Percentiles rank a stretch among this genome's conserved stretches.
These are phyloP conservation scores for Penicillium corylophilum DNA, from an alignment of 2,329 filamentous ascomycete genomes.

Conservation along the genomic window DNA sequence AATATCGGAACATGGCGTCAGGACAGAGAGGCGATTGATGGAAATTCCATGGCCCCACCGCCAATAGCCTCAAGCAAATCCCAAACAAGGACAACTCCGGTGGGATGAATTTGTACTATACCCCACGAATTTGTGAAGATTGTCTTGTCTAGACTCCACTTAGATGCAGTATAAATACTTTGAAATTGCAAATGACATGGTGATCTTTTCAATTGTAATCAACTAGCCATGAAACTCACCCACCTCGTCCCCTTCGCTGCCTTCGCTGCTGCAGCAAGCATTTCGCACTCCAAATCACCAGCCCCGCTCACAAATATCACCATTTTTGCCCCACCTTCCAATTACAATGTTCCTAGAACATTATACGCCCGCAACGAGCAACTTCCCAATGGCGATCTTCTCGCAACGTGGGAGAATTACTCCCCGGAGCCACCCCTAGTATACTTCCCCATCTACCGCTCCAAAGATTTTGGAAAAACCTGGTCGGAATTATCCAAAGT, in stretches of 20 bases:
- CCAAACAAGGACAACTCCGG: background rate
- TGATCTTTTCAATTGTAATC: background rate
- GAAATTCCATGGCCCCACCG: background rate
- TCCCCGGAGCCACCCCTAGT: slow-evolving; percentile 55
- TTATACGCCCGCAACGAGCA: slow-evolving; percentile 53
- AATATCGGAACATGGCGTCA: background rate
- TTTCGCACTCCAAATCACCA: background rate
- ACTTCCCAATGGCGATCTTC: slow-evolving; percentile 47
- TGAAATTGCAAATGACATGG: background rate
- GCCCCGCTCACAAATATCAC: background rate
- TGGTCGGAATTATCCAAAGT: slow-evolving; percentile 66
- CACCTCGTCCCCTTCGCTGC: background rate
- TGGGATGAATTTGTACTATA: background rate
- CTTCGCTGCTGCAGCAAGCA: background rate
- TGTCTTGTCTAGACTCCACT: background rate
- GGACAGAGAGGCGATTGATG: background rate
- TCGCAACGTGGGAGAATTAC: slow-evolving; percentile 58
- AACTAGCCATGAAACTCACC: background rate
- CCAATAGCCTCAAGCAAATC: background rate
- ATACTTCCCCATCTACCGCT: slow-evolving; percentile 53
- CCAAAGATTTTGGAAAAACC: slow-evolving; percentile 55
- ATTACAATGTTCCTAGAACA: slow-evolving; percentile 49
- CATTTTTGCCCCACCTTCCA: slow-evolving; percentile 45
- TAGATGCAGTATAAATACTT: background rate
- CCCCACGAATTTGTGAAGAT: background rate